Base-by-base conservation (phyloP, 768 basidiomycete genomes). In the Polyporus arcularius region DNA sequence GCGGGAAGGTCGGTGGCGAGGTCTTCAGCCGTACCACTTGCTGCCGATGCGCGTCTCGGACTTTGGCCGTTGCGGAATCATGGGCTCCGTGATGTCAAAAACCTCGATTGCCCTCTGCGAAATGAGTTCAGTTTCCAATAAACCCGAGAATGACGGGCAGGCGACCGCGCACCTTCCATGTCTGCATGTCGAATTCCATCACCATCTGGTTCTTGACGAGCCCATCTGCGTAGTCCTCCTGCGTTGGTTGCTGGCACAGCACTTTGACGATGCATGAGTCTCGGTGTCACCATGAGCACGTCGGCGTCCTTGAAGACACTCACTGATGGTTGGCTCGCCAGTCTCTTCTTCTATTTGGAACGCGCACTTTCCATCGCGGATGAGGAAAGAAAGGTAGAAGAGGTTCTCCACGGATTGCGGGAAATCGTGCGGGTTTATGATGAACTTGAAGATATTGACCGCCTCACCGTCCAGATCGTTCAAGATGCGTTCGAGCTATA, bases 381-480 rank as follows among this genome's bases (percentile, higher is more conserved):
- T 90, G 62, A 97, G 80, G 76, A 99, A 98, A 0, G 93, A 94
- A 2, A 96, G 80, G 69, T 97, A 95, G 72, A 99, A 98, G 26
- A 96, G 79, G 71, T 99, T 99, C 75, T 99, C 97, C 14, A 98
- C 94, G 0, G 92, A 93, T 71, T 99, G 96, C 0, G 88, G 90
- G 70, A 93, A 99, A 67, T 90, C 87, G 31, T 88, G 74, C 12
- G 97, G 97, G 70, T 99, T 96, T 63, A 97, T 79, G 55, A 98
- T 80, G 69, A 98, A 90, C 61, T 81, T 75, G 78, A 98, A 98
- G 31, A 97, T 73, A 67, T 97, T 97, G 53, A 91, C 80, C 35
- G 35, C 6, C 7, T 72, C 67, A 32, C 79, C 76, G 16, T 66
- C 75, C n/a, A 76, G 73, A 0, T 80, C 71, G 18, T 74, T 71